Evolutionary conservation across 2,329 filamentous ascomycete genomes (phyloP), one percentile per base, ranked within the genome.

Genomic region (Helicocarpus griseus): DNA sequence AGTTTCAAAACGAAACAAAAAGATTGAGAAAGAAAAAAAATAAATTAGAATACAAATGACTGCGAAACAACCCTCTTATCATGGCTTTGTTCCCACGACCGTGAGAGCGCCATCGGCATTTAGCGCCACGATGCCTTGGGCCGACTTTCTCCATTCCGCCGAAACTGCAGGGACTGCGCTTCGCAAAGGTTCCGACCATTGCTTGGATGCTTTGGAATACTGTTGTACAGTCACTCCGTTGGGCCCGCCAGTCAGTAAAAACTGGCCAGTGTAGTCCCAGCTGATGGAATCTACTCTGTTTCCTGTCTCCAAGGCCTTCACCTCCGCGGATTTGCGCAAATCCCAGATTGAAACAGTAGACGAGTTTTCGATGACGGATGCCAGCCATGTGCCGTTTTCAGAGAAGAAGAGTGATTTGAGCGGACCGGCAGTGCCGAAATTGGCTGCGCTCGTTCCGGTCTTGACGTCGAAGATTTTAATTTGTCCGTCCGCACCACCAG

Each of bases 241-340:
- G 3, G 85, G 78, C 5, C 91, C 91, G 3, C 82, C 87, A 11
- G 86, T 86, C 24, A 90, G 87, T 49, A 98, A 76, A 73, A 87
- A 98, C 69, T 96, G 91, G 40, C 90, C 91, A 5, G 87, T 93
- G 73, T 95, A 96, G 65, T 98, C 93, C 90, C 90, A 98, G 46
- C 78, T 77, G 57, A 96, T 77, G 38, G 79, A 82, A 55, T 86
- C 80, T 45, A 95, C 81, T n/a, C 81, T 77, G 55, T 82, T 84
- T 51, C 89, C 91, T 43, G 86, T 84, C 57, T 96, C 89, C 38
- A 98, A 76, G n/a, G 86, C 81, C 77, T 95, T 95, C 65, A 84
- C 83, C 61, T 83, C 79, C 4, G 84, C 83, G 17, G 86, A 83
- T 71, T 95, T 96, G 60, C 93, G 85, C 54, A 98, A 77, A 68